Base-by-base conservation (phyloP, 1,139 yeast genomes). In the Spathaspora sp. region DNA sequence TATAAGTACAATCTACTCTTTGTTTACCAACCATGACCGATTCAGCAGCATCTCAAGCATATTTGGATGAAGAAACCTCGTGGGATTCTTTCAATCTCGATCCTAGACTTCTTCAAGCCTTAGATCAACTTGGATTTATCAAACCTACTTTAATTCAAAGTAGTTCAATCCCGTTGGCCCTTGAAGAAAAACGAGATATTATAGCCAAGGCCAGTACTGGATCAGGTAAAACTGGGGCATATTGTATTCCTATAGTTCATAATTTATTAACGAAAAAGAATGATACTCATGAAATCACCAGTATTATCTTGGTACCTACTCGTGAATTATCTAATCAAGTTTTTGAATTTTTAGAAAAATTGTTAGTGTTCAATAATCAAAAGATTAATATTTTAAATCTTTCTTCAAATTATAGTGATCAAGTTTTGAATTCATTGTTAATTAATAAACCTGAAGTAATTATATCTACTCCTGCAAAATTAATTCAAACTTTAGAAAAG, bases 101-200 rank as follows among this genome's bases (percentile, higher is more conserved):
- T 64, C 77, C 95, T 27, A 76, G 99, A 52, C 72, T 93, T 43
- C 64, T 80, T 43, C 97, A 93, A 62, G 97, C 97, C 10, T 77
- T 93, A 45, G 87, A 85, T 55, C 82, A 83, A 56, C 70, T 90
- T 48, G 96, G 96, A 4, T 90, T 84, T 67, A 80, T 77, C 49
- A 83, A 84, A 59, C 98, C 98, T 9, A 95, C 98, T 1, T 76
- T 89, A 49, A 86, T 93, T 45, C 99, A 93, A 69, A 81, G 95
- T 7, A 85, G 84, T 64, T 89, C 96, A n/a, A 89, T 93, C 49
- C 97, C 96, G 27, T 70, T 93, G 46, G 97, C 98, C 1, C 68
- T 93, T 46, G 88, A 89, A 55, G 95, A 88, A 55, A 86, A 84
- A 58, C 81, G 90, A 66, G 96, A 89, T 61, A 84, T 89, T 53